A percentile compares a stretch with the other conserved stretches of the same genome.
These are phyloP conservation scores for Naganishia vaughanmartiniae DNA, from an alignment of 768 basidiomycete genomes.

Conservation along the genomic window DNA sequence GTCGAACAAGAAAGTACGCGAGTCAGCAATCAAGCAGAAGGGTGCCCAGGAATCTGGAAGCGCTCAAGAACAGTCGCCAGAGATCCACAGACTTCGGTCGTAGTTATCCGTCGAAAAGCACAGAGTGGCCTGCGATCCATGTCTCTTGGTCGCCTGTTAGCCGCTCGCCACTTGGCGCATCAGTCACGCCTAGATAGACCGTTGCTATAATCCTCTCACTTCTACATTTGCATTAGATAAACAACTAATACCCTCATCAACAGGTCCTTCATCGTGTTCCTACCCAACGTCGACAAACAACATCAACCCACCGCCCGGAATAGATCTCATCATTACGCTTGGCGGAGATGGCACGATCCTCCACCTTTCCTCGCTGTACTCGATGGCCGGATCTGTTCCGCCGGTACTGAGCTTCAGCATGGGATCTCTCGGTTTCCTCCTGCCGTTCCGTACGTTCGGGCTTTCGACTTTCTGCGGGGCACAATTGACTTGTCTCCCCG, in stretches of 20 bases:
- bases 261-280: slow-evolving; percentile 31
- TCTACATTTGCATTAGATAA: too few relatives aligned
- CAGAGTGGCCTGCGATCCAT: too few relatives aligned
- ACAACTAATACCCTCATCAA: slow-evolving; percentile 31
- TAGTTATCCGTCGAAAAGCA: too few relatives aligned
- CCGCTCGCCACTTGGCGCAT: too few relatives aligned
- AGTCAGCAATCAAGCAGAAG: too few relatives aligned
- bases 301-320: slow-evolving; percentile 44
- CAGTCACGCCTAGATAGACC: too few relatives aligned
- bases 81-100: too few relatives aligned
- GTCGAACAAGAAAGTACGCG: too few relatives aligned
- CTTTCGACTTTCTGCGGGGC: background rate
- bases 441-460: slow-evolving; percentile 78
- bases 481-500: background rate
- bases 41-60: too few relatives aligned
- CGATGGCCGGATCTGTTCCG: slow-evolving; percentile 77
- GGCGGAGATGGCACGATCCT: slow-evolving; percentile 95
- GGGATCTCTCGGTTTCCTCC: slow-evolving; percentile 88
- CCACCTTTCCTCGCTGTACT: slow-evolving; percentile 87
- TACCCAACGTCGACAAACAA: slow-evolving; percentile 27
- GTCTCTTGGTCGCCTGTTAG: too few relatives aligned
- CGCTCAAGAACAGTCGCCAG: too few relatives aligned
- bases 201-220: too few relatives aligned
- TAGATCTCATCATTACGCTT: slow-evolving; percentile 83
- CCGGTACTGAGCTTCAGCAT: slow-evolving; percentile 87